Evolutionary conservation across 1,284 basidiomycete genomes (phyloP).

Genomic region (Chalciporus sp.): DNA sequence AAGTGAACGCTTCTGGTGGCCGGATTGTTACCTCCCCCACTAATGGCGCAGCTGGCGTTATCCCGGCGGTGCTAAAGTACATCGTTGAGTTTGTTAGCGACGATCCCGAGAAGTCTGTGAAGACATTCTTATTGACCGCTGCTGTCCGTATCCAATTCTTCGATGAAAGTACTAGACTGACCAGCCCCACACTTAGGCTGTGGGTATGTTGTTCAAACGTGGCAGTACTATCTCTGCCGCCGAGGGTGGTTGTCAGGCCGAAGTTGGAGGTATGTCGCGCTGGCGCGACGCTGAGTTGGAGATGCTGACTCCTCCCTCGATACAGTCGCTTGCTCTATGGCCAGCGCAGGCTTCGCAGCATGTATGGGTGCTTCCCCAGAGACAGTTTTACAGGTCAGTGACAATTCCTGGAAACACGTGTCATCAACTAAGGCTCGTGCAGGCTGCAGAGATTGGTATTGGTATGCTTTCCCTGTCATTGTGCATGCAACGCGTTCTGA

Average conservation of each 20-base stretch:
- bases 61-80: constrained; percentile 90
- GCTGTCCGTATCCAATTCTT: constrained; percentile 49
- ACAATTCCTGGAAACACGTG: constrained; percentile 1
- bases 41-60: constrained; percentile 87
- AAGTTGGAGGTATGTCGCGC: constrained; percentile 68
- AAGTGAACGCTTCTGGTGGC: constrained; percentile 90
- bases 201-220: constrained; percentile 97
- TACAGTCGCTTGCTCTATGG: constrained; percentile 87
- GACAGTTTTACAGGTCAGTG: constrained; percentile 68
- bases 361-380: constrained; percentile 88
- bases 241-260: constrained; percentile 88
- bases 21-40: constrained; percentile 95
- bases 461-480: constrained; percentile 44
- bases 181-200: constrained; percentile 50
- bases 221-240: constrained; percentile 96
- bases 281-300: not conserved
- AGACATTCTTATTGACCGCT: constrained; percentile 86
- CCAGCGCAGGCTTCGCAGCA: constrained; percentile 90
- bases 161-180: constrained; percentile 1
- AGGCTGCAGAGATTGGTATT: constrained; percentile 96
- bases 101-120: constrained; percentile 83
- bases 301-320: constrained; percentile 2
- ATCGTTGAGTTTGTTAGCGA: constrained; percentile 90
- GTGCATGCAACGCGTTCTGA: constrained; percentile 12
- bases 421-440: constrained; percentile 22